These are phyloP conservation scores for Bullera alba DNA, from an alignment of 768 basidiomycete species.

Conservation along the genomic window DNA sequence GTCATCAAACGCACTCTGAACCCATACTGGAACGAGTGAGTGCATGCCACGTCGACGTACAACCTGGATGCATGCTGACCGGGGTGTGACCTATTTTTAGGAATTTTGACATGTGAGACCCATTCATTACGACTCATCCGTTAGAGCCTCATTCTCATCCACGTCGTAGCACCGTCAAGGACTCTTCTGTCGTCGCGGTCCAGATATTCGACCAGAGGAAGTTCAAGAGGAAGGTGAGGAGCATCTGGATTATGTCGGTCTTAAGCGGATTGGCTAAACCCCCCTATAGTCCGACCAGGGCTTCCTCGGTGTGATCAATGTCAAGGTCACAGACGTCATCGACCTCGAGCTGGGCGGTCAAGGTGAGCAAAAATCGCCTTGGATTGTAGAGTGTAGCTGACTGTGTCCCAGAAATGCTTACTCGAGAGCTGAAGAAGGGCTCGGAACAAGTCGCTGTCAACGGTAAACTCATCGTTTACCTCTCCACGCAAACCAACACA, in stretches of 20 bases:
- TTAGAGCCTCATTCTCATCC: neutral
- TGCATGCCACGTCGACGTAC: neutral
- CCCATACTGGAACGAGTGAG: conserved; percentile 47
- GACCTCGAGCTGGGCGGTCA: conserved; percentile 89
- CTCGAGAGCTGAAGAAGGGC: conserved; percentile 94
- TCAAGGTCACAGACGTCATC: conserved; percentile 79
- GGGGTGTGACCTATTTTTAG: conserved; percentile 51
- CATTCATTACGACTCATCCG: neutral
- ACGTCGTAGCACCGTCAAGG: conserved; percentile 72
- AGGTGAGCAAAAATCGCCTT: conserved; percentile 55
- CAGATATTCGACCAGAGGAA: conserved; percentile 99
- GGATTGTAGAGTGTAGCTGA: conserved; percentile 5
- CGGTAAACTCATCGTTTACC: conserved; percentile 92
- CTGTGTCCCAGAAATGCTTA: conserved; percentile 72
- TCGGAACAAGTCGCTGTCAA: conserved; percentile 97
- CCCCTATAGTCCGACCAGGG: conserved; percentile 63
- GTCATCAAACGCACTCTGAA: conserved; percentile 74
- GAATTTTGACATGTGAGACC: conserved; percentile 91
- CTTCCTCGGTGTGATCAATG: conserved; percentile 94
- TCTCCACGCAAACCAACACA: conserved; percentile 80
- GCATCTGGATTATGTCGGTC: neutral
- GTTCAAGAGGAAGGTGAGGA: conserved; percentile 72
- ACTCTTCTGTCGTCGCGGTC: conserved; percentile 93
- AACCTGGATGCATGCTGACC: neutral
- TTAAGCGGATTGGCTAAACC: neutral